Base-by-base conservation (phyloP, 2,329 filamentous ascomycete genomes). In the Pyrenophora teres region DNA sequence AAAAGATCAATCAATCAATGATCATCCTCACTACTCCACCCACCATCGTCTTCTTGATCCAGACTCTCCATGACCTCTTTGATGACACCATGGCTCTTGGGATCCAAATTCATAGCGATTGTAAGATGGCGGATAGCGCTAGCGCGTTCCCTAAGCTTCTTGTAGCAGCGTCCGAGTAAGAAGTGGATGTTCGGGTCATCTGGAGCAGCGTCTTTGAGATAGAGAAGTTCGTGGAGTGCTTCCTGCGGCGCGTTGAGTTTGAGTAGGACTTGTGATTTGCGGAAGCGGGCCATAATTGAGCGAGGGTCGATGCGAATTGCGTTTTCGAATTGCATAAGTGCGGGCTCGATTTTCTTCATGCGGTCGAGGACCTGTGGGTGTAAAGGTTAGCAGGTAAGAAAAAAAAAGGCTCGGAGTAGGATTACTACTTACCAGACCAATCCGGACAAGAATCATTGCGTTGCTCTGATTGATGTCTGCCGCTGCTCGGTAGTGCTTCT, bases 141-240 rank as follows among this genome's bases (percentile, higher is more conserved):
- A 55, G 86, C 86, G 64, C 82, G 82, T 52, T 85, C 79, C 25
- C 79, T 74, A 50, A 85, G 61, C 61, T 78, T 80, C 72, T 86
- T 87, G 72, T 84, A 84, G 51, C 84, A 82, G 70, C 90, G 90
- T 16, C 92, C 95, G 33, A 99, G 85, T 57, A 96, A 79, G 78
- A 97, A 99, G 76, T 97, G 94, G 32, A 99, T 92, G 66, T 92
- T 96, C 4, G 93, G 90, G 73, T 97, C 93, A 68, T 99, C 92
- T 0, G 94, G 93, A 4, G 92, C 92, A 56, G 96, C 81, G 63
- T 96, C 90, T 69, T 95, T 94, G 53, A 99, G 77, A n/a, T 92
- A 83, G 73, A 92, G 86, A 47, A 99, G 79, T 71, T 99, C 94
- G 21, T 83, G 82, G 58, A 95, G 82, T 0, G 94, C 94, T 40